Evolutionary conservation across 2,329 filamentous ascomycete species (phyloP), one percentile per base, ranked within the genome.

Genomic region (Neopestalotiopsis clavispora): DNA sequence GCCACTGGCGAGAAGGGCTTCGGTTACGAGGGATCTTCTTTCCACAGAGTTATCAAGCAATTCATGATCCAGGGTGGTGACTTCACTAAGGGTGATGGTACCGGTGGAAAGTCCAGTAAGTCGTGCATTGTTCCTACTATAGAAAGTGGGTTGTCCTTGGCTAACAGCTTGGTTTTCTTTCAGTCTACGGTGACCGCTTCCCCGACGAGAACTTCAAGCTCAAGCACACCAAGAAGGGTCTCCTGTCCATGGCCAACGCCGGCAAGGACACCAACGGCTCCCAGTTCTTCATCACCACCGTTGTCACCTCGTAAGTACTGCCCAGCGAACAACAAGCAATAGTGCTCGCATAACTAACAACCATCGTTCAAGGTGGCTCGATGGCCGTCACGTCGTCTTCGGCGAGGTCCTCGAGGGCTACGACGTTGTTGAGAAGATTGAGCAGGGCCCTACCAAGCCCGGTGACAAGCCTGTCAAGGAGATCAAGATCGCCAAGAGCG

Each of bases 11-110:
- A 95, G 88, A 93, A 95, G 86, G 93, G 92, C 77, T 95, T 90
- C 78, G 93, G 93, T 72, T 97, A 95, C 79, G 85, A 94, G 82
- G 92, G 90, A 71, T 95, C 92, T 65, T 87, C 82, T 78, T 97
- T 97, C 90, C 94, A 97, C 88, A 93, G 94, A 81, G 92, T 96
- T 79, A 96, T 96, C 87, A 93, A 94, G 86, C 81, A 91, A 75
- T 96, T 96, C 84, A 96, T 96, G 94, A 95, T 96, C 81, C 93
- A 95, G 86, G 93, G 93, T 75, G 93, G 93, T 81, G 93, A 96
- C 85, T 95, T 96, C 83, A 95, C 93, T 81, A 91, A 89, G 74
- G 90, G 90, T 69, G 92, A 96, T 77, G 90, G 93, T 77, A 95
- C 93, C 72, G 93, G 93, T 80, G 93, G 93, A 82, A 95, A 94